Percentiles rank a stretch among this genome's conserved stretches.
phyloP scores from a whole-genome alignment of 1,139 yeast species.

The Sugiyamaella novakii region DNA sequence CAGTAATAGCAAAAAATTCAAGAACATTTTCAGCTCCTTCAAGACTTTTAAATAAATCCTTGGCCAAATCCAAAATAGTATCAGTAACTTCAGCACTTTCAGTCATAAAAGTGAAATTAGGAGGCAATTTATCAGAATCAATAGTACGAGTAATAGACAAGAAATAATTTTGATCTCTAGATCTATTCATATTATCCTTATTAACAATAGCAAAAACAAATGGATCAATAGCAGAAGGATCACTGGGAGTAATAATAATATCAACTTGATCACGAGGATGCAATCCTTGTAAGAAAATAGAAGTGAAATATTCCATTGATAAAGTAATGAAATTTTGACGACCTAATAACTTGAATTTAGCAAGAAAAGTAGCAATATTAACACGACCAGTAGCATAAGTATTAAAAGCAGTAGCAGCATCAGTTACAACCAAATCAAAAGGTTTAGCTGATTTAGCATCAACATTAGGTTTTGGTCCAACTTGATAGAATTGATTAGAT shows the following conservation, averaged over 20 bases:
- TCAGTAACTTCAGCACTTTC: conserved; percentile 84
- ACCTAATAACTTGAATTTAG: conserved; percentile 66
- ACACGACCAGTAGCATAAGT: conserved; percentile 89
- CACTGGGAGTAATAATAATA: conserved; percentile 61
- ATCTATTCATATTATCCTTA: conserved; percentile 76
- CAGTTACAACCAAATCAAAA: conserved; percentile 55
- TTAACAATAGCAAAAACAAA: conserved; percentile 84
- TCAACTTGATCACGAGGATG: conserved; percentile 50
- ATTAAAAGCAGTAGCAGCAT: conserved; percentile 68
- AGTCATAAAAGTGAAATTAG: conserved; percentile 78
- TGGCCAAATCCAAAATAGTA: conserved; percentile 50
- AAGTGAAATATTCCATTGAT: conserved; percentile 56
- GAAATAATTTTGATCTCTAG: conserved; percentile 76
- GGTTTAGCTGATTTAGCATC: conserved; percentile 37
- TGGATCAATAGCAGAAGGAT: conserved; percentile 53
- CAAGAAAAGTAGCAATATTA: conserved; percentile 64
- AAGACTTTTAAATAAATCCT: conserved; percentile 55
- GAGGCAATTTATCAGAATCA: conserved; percentile 71
- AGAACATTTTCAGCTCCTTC: conserved; percentile 53
- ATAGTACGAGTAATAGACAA: conserved; percentile 82
- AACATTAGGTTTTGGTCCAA: conserved; percentile 35
- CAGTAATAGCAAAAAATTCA: conserved; percentile 76
- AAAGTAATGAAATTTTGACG: conserved; percentile 79
- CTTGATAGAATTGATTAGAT: conserved; percentile 72
- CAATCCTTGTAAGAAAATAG: conserved; percentile 56